phyloP scores from a whole-genome alignment of 257 asterid genomes.

The Eucommia ulmoides region DNA sequence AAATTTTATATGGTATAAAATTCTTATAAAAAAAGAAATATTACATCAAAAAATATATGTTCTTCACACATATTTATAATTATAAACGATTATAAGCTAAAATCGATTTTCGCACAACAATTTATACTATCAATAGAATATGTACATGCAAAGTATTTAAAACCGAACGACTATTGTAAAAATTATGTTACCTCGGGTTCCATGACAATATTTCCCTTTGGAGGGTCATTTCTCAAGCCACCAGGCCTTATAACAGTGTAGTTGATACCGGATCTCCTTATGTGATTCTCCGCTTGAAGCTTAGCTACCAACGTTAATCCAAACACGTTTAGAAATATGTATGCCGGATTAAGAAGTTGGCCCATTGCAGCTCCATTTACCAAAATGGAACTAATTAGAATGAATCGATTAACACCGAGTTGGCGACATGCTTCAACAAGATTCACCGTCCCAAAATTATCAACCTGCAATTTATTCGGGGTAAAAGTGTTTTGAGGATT shows the following conservation, averaged over 20 bases:
- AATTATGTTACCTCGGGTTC: slow-evolving; percentile 89
- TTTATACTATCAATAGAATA: too few relatives aligned
- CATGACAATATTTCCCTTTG: slow-evolving; percentile 79
- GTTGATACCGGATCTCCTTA: slow-evolving; percentile 85
- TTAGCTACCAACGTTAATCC: slow-evolving; percentile 83
- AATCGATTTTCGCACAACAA: too few relatives aligned
- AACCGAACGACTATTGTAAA: background rate
- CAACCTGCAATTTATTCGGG: slow-evolving; percentile 88
- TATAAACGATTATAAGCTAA: too few relatives aligned
- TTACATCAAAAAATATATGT: too few relatives aligned
- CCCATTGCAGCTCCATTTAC: slow-evolving; percentile 99
- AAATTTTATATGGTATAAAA: too few relatives aligned
- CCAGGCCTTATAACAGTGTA: slow-evolving; percentile 93
- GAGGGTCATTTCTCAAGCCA: slow-evolving; percentile 77
- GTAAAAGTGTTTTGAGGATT: too few relatives aligned
- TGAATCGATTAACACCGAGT: slow-evolving; percentile 58
- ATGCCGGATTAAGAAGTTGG: slow-evolving; percentile 76
- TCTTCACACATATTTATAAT: too few relatives aligned
- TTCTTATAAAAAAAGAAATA: too few relatives aligned
- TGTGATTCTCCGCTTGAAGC: slow-evolving; percentile 85
- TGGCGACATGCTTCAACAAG: slow-evolving; percentile 90
- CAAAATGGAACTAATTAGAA: slow-evolving; percentile 80
- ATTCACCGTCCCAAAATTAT: slow-evolving; percentile 86
- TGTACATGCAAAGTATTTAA: background rate
- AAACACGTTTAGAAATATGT: slow-evolving; percentile 71